These are phyloP conservation scores for Penicillium chermesinum DNA, from an alignment of 495 filamentous ascomycete genomes.

Conservation along the genomic window DNA sequence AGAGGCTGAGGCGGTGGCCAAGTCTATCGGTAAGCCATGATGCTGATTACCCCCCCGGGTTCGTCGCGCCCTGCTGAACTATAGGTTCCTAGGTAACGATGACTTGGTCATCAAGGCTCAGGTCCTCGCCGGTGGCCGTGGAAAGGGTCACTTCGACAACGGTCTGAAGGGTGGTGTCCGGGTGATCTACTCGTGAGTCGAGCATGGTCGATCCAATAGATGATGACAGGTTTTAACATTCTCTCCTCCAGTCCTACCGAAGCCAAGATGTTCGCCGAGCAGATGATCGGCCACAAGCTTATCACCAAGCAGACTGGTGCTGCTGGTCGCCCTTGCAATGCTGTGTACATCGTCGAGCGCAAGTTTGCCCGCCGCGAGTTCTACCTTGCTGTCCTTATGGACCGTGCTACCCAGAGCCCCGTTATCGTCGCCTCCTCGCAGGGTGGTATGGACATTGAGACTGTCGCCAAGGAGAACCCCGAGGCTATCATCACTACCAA, in stretches of 20 bases:
- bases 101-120: conserved; percentile 99
- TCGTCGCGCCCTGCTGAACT: conserved; percentile 22
- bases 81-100: conserved; percentile 58
- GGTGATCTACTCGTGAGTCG: conserved; percentile 86
- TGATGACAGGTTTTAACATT: not conserved
- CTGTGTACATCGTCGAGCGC: conserved; percentile 98
- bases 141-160: conserved; percentile 96
- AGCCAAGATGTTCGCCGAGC: conserved; percentile 95
- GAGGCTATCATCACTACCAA: conserved; percentile 90
- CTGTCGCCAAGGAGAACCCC: conserved; percentile 94
- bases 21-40: conserved; percentile 62
- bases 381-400: conserved; percentile 97
- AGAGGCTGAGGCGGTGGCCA: conserved; percentile 89
- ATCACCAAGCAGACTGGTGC: conserved; percentile 99
- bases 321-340: conserved; percentile 82
- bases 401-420: conserved; percentile 83
- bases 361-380: conserved; percentile 99
- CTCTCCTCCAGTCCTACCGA: conserved; percentile 54
- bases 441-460: conserved; percentile 98
- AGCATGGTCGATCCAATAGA: not conserved
- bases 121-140: conserved; percentile 93
- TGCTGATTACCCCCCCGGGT: conserved; percentile 1
- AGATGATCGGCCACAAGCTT: conserved; percentile 99
- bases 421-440: conserved; percentile 97
- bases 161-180: conserved; percentile 97